Evolutionary conservation across 805 yeast genomes (phyloP).

Genomic region (Candida corydali): DNA sequence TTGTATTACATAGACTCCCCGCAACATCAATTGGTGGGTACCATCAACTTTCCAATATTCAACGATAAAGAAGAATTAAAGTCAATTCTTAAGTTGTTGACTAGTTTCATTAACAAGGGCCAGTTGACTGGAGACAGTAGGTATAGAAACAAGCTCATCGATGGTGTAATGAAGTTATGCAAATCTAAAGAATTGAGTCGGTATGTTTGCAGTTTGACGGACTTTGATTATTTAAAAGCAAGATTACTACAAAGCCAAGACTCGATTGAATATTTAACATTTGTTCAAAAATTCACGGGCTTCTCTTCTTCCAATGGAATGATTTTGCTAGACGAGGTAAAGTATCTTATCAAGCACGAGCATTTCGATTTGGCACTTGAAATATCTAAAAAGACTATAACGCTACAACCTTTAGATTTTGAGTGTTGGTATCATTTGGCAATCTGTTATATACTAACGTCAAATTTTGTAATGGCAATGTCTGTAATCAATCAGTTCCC

Average conservation of each 20-base stretch:
- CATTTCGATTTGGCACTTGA: slow-evolving; percentile 53
- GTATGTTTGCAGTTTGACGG: slow-evolving; percentile 9
- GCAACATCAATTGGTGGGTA: slow-evolving; percentile 55
- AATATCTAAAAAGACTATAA: slow-evolving; percentile 57
- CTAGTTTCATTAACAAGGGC: slow-evolving; percentile 46
- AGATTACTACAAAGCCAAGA: slow-evolving; percentile 17
- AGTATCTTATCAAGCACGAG: slow-evolving; percentile 53
- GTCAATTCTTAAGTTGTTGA: slow-evolving; percentile 32
- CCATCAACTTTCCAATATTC: slow-evolving; percentile 45
- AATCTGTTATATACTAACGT: slow-evolving; percentile 52
- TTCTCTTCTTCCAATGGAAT: slow-evolving; percentile 50
- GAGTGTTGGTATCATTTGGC: slow-evolving; percentile 67
- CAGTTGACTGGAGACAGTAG: slow-evolving; percentile 38
- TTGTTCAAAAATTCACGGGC: slow-evolving; percentile 9
- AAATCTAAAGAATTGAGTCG: slow-evolving; percentile 24
- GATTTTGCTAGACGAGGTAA: slow-evolving; percentile 58
- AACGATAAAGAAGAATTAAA: slow-evolving; percentile 13
- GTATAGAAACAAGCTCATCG: slow-evolving; percentile 51
- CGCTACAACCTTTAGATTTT: slow-evolving; percentile 73
- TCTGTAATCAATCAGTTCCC: slow-evolving; percentile 73
- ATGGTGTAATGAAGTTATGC: slow-evolving; percentile 44
- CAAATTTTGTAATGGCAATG: slow-evolving; percentile 58
- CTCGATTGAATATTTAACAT: slow-evolving; percentile 19
- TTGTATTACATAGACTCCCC: slow-evolving; percentile 50
- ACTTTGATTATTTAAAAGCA: slow-evolving; percentile 11